Percentiles rank a stretch among this genome's conserved stretches.
phyloP scores from a whole-genome alignment of 495 filamentous ascomycete genomes.

The Hypoxylon fragiforme region DNA sequence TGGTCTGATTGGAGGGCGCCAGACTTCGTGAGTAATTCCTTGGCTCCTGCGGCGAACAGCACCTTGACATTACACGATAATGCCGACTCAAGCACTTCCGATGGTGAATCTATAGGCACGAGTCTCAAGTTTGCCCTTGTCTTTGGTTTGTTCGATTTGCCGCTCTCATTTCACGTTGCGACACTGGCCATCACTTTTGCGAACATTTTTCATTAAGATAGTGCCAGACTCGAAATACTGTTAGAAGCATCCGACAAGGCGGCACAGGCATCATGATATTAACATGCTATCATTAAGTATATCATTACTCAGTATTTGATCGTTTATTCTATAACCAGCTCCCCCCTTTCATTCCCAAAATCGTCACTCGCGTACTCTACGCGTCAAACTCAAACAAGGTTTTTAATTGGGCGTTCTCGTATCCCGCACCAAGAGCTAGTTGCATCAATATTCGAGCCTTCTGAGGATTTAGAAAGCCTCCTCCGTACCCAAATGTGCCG shows the following conservation, averaged over 20 bases:
- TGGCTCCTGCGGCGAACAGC: slow-evolving; percentile 41
- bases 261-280: not conserved
- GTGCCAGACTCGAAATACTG: not conserved
- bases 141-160: slow-evolving; percentile 4
- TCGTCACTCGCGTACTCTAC: not conserved
- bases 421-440: slow-evolving; percentile 37
- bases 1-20: slow-evolving; percentile 48
- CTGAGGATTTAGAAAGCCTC: slow-evolving; percentile 42
- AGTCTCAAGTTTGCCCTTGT: not conserved
- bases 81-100: slow-evolving; percentile 8
- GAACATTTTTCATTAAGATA: slow-evolving; percentile 14
- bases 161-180: not conserved
- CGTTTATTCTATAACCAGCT: not conserved
- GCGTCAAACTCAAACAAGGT: slow-evolving; percentile 23
- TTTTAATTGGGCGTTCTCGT: slow-evolving; percentile 21
- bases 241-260: no score
- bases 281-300: not conserved
- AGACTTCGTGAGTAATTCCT: slow-evolving; percentile 36
- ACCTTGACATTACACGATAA: slow-evolving; percentile 19
- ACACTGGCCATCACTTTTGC: not conserved
- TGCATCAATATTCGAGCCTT: slow-evolving; percentile 42
- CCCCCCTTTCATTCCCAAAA: not conserved
- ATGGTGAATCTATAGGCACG: slow-evolving; percentile 11
- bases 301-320: not conserved
- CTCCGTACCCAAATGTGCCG: slow-evolving; percentile 20